Evolutionary conservation across 2,329 filamentous ascomycete species (phyloP), one percentile per base, ranked within the genome.

Genomic region (Rutstroemia sydowiana): DNA sequence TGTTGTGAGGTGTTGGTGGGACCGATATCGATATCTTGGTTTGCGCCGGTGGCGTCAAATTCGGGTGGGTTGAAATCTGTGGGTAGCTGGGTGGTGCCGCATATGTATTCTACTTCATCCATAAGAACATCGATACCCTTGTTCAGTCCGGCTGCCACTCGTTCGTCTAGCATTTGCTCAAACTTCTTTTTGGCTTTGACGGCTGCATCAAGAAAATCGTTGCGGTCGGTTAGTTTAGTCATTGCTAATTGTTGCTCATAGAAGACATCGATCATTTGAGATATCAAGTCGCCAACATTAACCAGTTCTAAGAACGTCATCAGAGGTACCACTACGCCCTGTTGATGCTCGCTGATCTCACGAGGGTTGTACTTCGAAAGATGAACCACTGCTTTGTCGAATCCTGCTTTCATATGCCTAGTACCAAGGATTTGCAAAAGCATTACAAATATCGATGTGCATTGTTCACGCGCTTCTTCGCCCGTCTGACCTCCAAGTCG

Each of bases 191-290:
- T 98, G 58, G 93, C 91, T 61, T 96, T 85, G 30, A 87, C 87
- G 0, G 91, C 88, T 18, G 90, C 87, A 64, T 95, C 89, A 44
- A 98, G 75, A 64, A 98, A 98, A 70, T 98, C 93, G 66, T 95
- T 95, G 40, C 87, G 84, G 66, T 97, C 92, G 1, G 87, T 87
- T 48, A 98, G 83, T 62, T 87, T 87, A 13, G 87, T 81, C 1
- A 82, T 79, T 5, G 90, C 82, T 26, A 98, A 79, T 71, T 98
- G 93, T 70, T 97, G 93, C 66, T 95, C 87, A 70, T 95, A 98
- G 67, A 98, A 98, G 31, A 98, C 90, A 66, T 98, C 93, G 53
- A 98, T 82, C 93, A 98, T 98, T 68, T 98, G 93, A 54, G 95
- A 89, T 61, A 98, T 98, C 53, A 98, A 76, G 67, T 98, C 93